Evolutionary conservation across 352 stramenopile species (phyloP), one percentile per base, ranked within the genome.

Genomic region (Saprolegnia diclina): DNA sequence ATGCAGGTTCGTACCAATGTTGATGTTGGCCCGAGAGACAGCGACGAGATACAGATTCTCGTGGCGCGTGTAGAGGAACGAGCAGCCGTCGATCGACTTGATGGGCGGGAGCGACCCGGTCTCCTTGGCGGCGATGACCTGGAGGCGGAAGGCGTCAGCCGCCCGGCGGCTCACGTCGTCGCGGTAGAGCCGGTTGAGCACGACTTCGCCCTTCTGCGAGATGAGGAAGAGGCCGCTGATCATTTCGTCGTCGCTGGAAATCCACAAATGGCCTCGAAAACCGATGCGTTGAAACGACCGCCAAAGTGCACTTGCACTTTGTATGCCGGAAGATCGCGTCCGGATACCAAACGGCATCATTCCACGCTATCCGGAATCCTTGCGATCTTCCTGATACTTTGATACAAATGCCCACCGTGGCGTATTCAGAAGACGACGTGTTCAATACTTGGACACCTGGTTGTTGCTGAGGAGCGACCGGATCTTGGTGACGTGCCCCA

Each of bases 41-140:
- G 95, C 96, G 45, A 99, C 96, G 75, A 99, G 93, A 77, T 98
- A 99, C 63, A 99, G 90, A 72, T 99, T 98, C 67, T 98, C 86
- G 66, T 98, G 95, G 56, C 96, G 88, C 29, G 93, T 97, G 80
- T 98, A 99, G 18, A 99, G 77, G 81, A 99, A 99, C 53, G 94
- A 98, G 75, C 90, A 98, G 48, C 96, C 96, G 61, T 99, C 96
- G 73, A 99, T 96, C 61, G 88, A 85, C 73, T 97, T 97, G 35
- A 99, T 90, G 4, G 97, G 97, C 53, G 94, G 82, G 55, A 96
- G 79, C 4, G 92, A 98, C 14, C 95, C 93, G 6, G 95, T 98
- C 70, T 99, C 94, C 76, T 99, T 99, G 44, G 91, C 92, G 26
- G 94, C 95, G 68, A 99, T 98, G 50, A 98, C 92, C 72, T 97